phyloP scores from a whole-genome alignment of 495 filamentous ascomycete species.

The Platismatia glauca region DNA sequence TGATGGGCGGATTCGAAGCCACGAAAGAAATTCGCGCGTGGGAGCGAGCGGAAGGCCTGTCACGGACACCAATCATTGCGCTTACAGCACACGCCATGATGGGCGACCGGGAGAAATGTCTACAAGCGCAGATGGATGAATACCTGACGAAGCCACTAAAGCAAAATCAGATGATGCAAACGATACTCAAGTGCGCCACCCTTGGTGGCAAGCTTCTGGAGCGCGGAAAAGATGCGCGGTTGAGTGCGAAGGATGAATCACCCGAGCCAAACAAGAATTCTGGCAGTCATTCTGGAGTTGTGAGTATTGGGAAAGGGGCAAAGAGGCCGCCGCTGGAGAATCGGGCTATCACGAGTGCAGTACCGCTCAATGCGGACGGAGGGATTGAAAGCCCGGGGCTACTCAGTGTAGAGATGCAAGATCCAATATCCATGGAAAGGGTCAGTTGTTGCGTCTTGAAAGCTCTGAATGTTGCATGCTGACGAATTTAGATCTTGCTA shows the following conservation, averaged over 20 bases:
- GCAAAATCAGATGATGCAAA: conserved; percentile 97
- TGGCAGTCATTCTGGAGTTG: conserved; percentile 10
- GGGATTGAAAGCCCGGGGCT: conserved; percentile 54
- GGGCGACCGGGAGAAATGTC: conserved; percentile 96
- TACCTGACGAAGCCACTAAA: conserved; percentile 97
- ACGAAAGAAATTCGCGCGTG: conserved; percentile 95
- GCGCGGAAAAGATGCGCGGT: conserved; percentile 50
- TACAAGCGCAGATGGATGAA: conserved; percentile 98
- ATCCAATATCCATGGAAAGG: conserved; percentile 53
- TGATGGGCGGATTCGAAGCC: conserved; percentile 98
- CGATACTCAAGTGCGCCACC: conserved; percentile 90
- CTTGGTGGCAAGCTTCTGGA: conserved; percentile 84
- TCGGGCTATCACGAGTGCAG: conserved; percentile 56
- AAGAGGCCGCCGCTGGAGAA: conserved; percentile 42
- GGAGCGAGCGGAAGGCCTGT: conserved; percentile 65
- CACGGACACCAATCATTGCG: conserved; percentile 90
- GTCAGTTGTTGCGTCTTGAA: conserved; percentile 41
- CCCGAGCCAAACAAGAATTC: conserved; percentile 24
- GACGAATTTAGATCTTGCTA: conserved; percentile 34
- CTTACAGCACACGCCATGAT: conserved; percentile 98
- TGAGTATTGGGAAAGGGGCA: conserved; percentile 13
- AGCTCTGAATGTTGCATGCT: conserved; percentile 27
- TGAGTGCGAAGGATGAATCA: conserved; percentile 47
- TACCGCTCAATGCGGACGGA: conserved; percentile 37
- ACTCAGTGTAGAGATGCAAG: conserved; percentile 51